Percentiles rank a stretch among this genome's conserved stretches.
These are phyloP conservation scores for Westerdykella ornata DNA, from an alignment of 2,329 filamentous ascomycete species.

Conservation along the genomic window DNA sequence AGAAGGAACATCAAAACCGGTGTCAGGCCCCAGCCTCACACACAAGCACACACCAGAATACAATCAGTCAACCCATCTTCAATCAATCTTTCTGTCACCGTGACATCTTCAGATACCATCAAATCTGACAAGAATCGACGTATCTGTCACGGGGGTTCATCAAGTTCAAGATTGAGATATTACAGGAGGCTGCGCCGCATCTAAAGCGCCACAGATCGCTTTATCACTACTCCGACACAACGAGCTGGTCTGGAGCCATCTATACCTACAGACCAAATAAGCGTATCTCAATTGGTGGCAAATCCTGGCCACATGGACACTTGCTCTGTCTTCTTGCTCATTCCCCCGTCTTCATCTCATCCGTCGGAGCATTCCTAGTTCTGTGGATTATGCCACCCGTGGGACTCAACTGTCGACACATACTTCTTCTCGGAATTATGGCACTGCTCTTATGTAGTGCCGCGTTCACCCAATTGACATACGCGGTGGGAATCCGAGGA, in stretches of 20 bases:
- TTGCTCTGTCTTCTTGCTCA: conserved; percentile 2
- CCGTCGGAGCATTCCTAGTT: conserved; percentile 9
- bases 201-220: conserved; percentile 1
- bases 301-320: not conserved
- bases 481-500: not conserved
- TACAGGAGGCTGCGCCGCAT: not conserved
- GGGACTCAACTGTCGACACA: conserved; percentile 16
- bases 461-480: conserved; percentile 3
- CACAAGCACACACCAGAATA: too few relatives aligned
- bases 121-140: too few relatives aligned
- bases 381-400: conserved; percentile 13
- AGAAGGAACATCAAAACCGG: too few relatives aligned
- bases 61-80: too few relatives aligned
- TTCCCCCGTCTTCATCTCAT: conserved; percentile 7
- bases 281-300: conserved; percentile 1
- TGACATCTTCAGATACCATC: too few relatives aligned
- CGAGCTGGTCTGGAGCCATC: conserved; percentile 15
- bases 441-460: conserved; percentile 8
- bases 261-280: conserved; percentile 15
- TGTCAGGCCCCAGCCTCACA: too few relatives aligned
- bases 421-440: conserved; percentile 11
- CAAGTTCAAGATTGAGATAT: too few relatives aligned
- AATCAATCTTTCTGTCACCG: too few relatives aligned
- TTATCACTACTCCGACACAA: conserved; percentile 8
- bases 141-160: too few relatives aligned